phyloP scores from a whole-genome alignment of 345 rosid genomes.

The Ceriops decandra region DNA sequence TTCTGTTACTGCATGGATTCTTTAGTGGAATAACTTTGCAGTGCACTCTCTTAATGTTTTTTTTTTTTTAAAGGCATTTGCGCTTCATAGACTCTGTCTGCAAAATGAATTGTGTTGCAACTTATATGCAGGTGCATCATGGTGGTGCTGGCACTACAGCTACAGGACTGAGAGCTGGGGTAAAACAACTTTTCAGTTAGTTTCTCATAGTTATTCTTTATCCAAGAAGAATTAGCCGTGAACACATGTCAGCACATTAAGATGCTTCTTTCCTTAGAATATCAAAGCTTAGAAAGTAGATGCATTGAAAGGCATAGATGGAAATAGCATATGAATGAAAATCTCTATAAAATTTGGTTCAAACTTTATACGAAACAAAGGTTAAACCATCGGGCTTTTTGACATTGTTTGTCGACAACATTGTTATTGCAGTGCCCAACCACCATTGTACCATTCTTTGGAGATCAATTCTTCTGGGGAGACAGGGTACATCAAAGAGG shows the following conservation, averaged over 20 bases:
- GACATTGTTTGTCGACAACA: constrained; percentile 12
- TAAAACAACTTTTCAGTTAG: constrained; percentile 24
- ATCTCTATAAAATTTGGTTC: neutral
- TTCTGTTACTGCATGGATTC: too few species aligned
- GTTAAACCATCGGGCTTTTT: neutral
- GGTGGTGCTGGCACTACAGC: constrained; percentile 99
- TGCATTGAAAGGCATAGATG: neutral
- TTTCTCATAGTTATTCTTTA: neutral
- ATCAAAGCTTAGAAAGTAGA: too few species aligned
- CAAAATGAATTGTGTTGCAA: constrained; percentile 9
- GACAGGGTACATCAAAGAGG: constrained; percentile 65
- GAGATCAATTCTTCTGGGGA: constrained; percentile 99
- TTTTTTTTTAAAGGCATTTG: too few species aligned
- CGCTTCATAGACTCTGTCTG: neutral
- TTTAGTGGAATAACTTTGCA: too few species aligned
- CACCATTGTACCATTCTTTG: constrained; percentile 91
- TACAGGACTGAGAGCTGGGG: constrained; percentile 93
- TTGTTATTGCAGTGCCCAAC: constrained; percentile 77
- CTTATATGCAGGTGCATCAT: constrained; percentile 74
- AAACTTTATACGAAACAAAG: neutral
- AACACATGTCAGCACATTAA: too few species aligned
- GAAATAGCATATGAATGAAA: neutral
- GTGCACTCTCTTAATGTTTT: too few species aligned
- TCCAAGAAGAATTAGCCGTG: too few species aligned
- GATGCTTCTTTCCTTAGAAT: too few species aligned